Percentiles rank a stretch among this genome's conserved stretches.
These are phyloP conservation scores for Aspergillus latus DNA, from an alignment of 2,329 filamentous ascomycete species.

Conservation along the genomic window DNA sequence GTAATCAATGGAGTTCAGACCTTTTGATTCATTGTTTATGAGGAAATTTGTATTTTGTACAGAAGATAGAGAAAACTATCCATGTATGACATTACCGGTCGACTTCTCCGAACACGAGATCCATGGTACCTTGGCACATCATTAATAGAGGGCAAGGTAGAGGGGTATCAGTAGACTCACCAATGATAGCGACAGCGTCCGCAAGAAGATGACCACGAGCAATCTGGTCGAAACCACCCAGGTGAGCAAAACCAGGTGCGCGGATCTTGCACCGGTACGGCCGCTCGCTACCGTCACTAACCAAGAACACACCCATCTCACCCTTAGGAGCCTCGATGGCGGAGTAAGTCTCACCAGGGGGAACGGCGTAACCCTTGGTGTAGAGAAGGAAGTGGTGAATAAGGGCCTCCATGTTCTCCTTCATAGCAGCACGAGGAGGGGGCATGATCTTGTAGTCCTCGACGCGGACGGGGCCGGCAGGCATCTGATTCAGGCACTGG, in stretches of 20 bases:
- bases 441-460: conserved; percentile 99
- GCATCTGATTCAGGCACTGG: conserved; percentile 99
- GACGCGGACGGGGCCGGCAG: conserved; percentile 85
- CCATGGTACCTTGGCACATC: conserved; percentile 62
- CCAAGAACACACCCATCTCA: conserved; percentile 97
- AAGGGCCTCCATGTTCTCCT: conserved; percentile 99
- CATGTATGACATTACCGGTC: conserved; percentile 46
- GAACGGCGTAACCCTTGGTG: conserved; percentile 97
- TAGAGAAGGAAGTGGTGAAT: conserved; percentile 99
- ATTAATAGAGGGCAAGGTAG: conserved; percentile 1
- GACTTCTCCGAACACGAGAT: conserved; percentile 79
- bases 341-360: conserved; percentile 95
- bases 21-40: conserved; percentile 10
- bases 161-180: conserved; percentile 36
- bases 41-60: conserved; percentile 18
- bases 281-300: conserved; percentile 92
- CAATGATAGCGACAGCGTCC: conserved; percentile 93
- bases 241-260: conserved; percentile 92
- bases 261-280: conserved; percentile 98
- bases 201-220: conserved; percentile 89
- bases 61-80: conserved; percentile 17
- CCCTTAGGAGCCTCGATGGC: conserved; percentile 99
- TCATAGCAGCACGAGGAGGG: conserved; percentile 96
- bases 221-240: conserved; percentile 91
- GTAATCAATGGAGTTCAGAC: conserved; percentile 1